phyloP scores from a whole-genome alignment of 208 protist species.

The Crithidia acanthocephali region DNA sequence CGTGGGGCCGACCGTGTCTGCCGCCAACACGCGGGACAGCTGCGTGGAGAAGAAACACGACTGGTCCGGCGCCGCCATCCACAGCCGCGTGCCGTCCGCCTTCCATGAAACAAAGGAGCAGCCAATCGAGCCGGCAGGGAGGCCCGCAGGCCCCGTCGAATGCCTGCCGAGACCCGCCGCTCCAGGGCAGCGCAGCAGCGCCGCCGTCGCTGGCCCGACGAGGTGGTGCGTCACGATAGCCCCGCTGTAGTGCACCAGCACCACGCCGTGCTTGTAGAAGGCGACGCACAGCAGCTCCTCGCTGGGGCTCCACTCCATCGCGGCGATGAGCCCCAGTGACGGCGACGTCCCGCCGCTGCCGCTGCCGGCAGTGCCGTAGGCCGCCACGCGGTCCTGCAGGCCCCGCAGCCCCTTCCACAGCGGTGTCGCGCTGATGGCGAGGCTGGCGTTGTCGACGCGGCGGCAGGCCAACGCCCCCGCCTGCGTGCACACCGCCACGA shows the following conservation, averaged over 20 bases:
- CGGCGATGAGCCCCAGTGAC: constrained; percentile 41
- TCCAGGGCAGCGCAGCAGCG: constrained; percentile 20
- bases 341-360: constrained; percentile 11
- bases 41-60: constrained; percentile 32
- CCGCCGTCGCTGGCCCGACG: constrained; percentile 13
- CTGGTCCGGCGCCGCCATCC: constrained; percentile 35
- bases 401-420: constrained; percentile 64
- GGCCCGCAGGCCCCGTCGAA: neutral
- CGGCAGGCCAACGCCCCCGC: constrained; percentile 60
- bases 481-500: constrained; percentile 64
- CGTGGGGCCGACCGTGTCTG: constrained; percentile 37
- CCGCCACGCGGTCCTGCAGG: constrained; percentile 22
- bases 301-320: constrained; percentile 56
- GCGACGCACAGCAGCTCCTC: constrained; percentile 75
- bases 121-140: constrained; percentile 1
- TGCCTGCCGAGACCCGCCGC: neutral
- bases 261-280: constrained; percentile 55
- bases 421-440: constrained; percentile 29
- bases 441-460: constrained; percentile 26
- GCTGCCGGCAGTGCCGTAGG: neutral
- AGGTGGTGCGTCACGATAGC: constrained; percentile 53
- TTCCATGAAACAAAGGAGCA: constrained; percentile 42
- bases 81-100: constrained; percentile 32
- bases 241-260: constrained; percentile 72
- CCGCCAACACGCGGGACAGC: constrained; percentile 37